Percentiles rank a stretch among this genome's conserved stretches.
phyloP scores from a whole-genome alignment of 768 basidiomycete genomes.

The Kwoniella europaea region DNA sequence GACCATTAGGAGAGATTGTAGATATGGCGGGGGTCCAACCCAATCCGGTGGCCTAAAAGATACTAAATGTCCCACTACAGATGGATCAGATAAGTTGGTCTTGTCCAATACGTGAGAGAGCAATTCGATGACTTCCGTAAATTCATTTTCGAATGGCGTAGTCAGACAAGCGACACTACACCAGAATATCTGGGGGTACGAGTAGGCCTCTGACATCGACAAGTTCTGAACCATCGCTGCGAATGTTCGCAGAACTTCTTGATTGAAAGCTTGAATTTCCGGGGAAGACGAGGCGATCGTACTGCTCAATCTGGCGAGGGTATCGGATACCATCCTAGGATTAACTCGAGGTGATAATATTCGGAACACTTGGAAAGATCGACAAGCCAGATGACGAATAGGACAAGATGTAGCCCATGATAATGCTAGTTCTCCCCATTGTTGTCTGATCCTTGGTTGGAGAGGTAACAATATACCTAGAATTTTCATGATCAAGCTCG shows the following conservation, averaged over 20 bases:
- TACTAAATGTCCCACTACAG: conserved; percentile 71
- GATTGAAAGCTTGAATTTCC: conserved; percentile 79
- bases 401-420: conserved; percentile 86
- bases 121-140: conserved; percentile 69
- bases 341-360: conserved; percentile 74
- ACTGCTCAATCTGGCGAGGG: conserved; percentile 81
- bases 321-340: conserved; percentile 72
- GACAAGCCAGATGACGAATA: conserved; percentile 80
- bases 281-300: conserved; percentile 77
- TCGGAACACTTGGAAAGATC: conserved; percentile 88
- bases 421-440: conserved; percentile 80
- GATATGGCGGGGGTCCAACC: conserved; percentile 65
- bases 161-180: conserved; percentile 77
- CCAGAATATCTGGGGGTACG: conserved; percentile 82
- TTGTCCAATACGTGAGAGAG: conserved; percentile 70
- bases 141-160: conserved; percentile 82
- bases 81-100: conserved; percentile 72
- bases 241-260: conserved; percentile 73
- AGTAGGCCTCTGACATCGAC: conserved; percentile 65
- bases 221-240: conserved; percentile 68
- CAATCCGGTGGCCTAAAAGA: conserved; percentile 74
- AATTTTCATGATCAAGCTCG: conserved; percentile 68
- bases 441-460: conserved; percentile 70
- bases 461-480: conserved; percentile 72
- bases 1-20: conserved; percentile 74